Evolutionary conservation across 176 grass and related monocot species (phyloP).

Genomic region (Pontederia paniculata): DNA sequence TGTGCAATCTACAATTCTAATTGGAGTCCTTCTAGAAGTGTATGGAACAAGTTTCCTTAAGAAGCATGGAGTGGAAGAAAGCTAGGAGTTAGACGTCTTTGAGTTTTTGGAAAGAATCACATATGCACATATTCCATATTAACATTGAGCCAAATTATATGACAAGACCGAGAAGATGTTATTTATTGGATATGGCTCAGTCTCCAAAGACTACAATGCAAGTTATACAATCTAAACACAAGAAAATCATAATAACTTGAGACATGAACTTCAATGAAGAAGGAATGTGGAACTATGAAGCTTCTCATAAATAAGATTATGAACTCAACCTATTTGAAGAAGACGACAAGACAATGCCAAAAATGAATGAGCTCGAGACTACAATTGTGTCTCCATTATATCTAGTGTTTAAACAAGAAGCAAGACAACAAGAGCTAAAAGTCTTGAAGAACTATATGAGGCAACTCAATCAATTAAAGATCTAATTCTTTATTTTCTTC

Average conservation of each 20-base stretch:
- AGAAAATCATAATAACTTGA: background rate
- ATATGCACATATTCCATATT: background rate
- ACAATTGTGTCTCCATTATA: background rate
- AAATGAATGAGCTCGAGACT: background rate
- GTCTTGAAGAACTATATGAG: background rate
- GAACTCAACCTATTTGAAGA: background rate
- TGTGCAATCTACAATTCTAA: background rate
- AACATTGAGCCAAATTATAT: background rate
- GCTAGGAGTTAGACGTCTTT: no score
- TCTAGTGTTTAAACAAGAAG: background rate
- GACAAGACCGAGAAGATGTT: background rate
- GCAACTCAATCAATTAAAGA: background rate
- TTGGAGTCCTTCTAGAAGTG: background rate
- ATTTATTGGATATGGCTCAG: background rate
- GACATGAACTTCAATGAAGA: background rate
- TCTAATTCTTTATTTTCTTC: background rate
- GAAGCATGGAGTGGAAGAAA: background rate
- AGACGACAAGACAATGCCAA: no score
- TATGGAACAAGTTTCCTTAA: background rate
- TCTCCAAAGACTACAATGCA: background rate
- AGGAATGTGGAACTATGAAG: background rate
- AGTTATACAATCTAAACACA: background rate
- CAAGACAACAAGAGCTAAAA: background rate
- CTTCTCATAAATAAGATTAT: background rate
- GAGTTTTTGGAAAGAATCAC: background rate